Evolutionary conservation across 495 filamentous ascomycete genomes (phyloP), one percentile per base, ranked within the genome.

Genomic region (Staphylotrichum longicolle): DNA sequence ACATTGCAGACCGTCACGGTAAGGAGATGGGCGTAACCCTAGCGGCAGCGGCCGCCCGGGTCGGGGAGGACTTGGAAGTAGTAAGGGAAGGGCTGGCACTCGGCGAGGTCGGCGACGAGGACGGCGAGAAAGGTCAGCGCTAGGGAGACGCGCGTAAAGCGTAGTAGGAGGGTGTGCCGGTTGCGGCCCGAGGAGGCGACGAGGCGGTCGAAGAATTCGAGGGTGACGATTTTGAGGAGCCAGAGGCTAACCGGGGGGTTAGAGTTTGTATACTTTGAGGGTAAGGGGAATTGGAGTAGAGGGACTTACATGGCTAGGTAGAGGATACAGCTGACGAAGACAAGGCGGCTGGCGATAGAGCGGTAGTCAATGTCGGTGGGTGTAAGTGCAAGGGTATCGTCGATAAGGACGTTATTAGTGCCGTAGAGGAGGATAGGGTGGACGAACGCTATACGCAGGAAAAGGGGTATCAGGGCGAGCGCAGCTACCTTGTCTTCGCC

Each of bases 51-150:
- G 11, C 87, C 84, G 33, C 91, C 91, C 8, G 94, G 92, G 67
- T 96, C 91, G 7, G 94, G 94, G 7, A 82, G 66, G 27, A 97
- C 91, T 70, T 95, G 90, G 91, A 91, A 96, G 78, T 95, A 93
- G 70, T 90, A 83, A 46, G 70, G 37, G 66, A 96, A 89, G 7
- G 94, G 92, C 35, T 83, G 85, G 71, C 94, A 98, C 75, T 97
- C 93, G 46, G 83, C 80, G 33, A 98, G 79, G 35, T 90, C 88
- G 20, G 88, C 83, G 67, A 96, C 83, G 51, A 96, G 71, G 20
- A 93, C 84, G 32, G 83, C 89, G 46, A 91, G 51, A 47, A 97
- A 90, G 27, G 93, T 96, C 5, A 79, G 75, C 35, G 79, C 74
- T 1, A 98, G 83, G 62, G 86, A 89, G 72, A 83, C 82, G 58